Conservation (phyloP, 768 basidiomycete species). For the Psilocybe azurescens region DNA sequence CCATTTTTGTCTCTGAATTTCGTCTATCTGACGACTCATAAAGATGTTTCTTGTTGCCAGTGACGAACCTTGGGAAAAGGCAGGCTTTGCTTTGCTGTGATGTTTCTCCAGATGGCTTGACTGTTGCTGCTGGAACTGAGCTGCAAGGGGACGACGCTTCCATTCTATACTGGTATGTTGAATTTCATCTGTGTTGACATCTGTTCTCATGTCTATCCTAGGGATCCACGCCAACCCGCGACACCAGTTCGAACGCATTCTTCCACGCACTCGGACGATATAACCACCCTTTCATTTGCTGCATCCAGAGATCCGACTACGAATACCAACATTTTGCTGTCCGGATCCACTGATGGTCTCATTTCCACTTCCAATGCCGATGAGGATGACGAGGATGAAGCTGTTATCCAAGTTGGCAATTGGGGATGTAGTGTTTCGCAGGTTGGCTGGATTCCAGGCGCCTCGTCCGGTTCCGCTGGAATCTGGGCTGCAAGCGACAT, state of each 20-base stretch:
- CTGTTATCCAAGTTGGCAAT: conserved; percentile 80
- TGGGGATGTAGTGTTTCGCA: conserved; percentile 85
- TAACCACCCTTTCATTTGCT: conserved; percentile 74
- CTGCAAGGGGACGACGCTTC: conserved; percentile 81
- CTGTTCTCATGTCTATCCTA: conserved; percentile 29
- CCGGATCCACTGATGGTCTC: conserved; percentile 85
- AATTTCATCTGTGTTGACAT: neutral
- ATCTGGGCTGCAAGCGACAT: conserved; percentile 94
- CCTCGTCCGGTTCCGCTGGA: conserved; percentile 28
- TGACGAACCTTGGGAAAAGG: conserved; percentile 50
- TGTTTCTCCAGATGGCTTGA: conserved; percentile 69
- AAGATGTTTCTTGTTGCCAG: conserved; percentile 38
- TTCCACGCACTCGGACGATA: conserved; percentile 93
- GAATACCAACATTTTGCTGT: conserved; percentile 59
- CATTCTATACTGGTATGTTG: conserved; percentile 78
- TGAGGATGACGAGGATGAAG: conserved; percentile 90
- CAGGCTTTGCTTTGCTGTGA: conserved; percentile 69
- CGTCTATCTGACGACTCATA: conserved; percentile 44
- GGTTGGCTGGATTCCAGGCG: conserved; percentile 63
- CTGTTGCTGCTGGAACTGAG: conserved; percentile 85
- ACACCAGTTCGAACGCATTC: conserved; percentile 76
- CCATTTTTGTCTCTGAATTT: neutral
- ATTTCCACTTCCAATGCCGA: conserved; percentile 71
- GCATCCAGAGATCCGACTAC: conserved; percentile 21
- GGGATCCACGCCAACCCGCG: conserved; percentile 85